Conservation (phyloP, 2,329 filamentous ascomycete species). For the Clonostachys chloroleuca region DNA sequence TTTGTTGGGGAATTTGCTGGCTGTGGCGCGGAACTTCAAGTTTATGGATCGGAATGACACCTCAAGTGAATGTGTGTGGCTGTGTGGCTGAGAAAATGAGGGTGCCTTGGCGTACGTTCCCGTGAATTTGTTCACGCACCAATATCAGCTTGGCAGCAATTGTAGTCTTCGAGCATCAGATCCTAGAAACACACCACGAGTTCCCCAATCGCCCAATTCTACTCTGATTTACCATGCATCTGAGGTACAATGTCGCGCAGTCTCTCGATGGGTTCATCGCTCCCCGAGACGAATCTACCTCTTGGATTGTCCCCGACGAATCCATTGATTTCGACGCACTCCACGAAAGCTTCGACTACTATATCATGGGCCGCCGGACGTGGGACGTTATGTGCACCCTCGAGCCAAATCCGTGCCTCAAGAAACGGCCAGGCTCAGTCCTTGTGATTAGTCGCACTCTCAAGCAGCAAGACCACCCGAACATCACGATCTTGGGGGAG, state of each 20-base stretch:
- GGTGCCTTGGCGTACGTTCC: too few species aligned
- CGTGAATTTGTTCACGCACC: too few species aligned
- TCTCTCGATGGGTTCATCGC: slow-evolving; percentile 28
- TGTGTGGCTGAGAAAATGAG: too few species aligned
- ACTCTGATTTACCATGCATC: not conserved
- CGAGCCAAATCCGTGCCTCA: slow-evolving; percentile 12
- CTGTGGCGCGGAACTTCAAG: too few species aligned
- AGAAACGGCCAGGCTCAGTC: slow-evolving; percentile 10
- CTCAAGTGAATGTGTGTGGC: too few species aligned
- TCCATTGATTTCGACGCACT: slow-evolving; percentile 23
- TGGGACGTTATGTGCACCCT: slow-evolving; percentile 18
- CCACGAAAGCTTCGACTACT: slow-evolving; percentile 19
- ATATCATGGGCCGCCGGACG: slow-evolving; percentile 28
- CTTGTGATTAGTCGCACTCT: slow-evolving; percentile 17
- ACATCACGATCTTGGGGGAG: slow-evolving; percentile 14
- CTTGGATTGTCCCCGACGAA: slow-evolving; percentile 22
- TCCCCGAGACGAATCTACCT: slow-evolving; percentile 15
- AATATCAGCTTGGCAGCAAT: too few species aligned
- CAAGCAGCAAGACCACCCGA: slow-evolving; percentile 9
- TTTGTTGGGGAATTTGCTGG: too few species aligned
- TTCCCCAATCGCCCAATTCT: too few species aligned
- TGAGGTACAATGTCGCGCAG: slow-evolving; percentile 25
- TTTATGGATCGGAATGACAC: too few species aligned
- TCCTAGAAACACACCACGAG: too few species aligned
- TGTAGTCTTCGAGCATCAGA: too few species aligned